Evolutionary conservation across 306 rosid species (phyloP).

Genomic region (Citrullus mucosospermus): DNA sequence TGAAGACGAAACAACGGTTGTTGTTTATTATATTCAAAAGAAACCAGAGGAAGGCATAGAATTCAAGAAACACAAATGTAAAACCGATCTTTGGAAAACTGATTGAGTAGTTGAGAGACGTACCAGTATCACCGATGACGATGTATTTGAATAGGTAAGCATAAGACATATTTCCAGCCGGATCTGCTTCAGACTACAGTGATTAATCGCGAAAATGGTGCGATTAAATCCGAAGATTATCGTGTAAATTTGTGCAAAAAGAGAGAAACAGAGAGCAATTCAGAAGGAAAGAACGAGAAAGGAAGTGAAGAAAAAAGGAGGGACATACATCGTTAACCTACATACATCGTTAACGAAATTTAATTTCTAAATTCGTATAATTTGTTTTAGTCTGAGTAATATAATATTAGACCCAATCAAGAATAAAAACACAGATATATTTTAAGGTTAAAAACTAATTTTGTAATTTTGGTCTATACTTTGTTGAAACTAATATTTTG

Average conservation of each 20-base stretch:
- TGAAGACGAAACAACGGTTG: neutral
- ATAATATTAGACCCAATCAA: no score
- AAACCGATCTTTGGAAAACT: neutral
- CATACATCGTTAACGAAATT: neutral
- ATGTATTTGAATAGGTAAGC: slow-evolving; percentile 96
- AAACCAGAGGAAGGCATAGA: neutral
- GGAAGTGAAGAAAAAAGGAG: neutral
- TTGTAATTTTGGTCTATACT: no score
- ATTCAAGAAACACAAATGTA: neutral
- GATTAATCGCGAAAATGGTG: neutral
- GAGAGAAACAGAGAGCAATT: neutral
- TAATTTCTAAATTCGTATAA: neutral
- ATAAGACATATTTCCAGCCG: slow-evolving; percentile 50
- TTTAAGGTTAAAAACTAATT: no score
- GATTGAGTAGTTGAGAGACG: neutral
- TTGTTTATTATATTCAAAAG: no score
- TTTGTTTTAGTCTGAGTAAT: no score
- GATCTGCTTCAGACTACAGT: neutral
- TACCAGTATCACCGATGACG: slow-evolving; percentile 99
- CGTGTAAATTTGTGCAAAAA: neutral
- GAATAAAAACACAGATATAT: no score
- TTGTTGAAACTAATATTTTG: no score
- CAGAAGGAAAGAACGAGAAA: neutral
- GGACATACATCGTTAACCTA: neutral
- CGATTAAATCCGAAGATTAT: neutral